Evolutionary conservation across 1,284 basidiomycete genomes (phyloP).

Genomic region (Phellinidium pouzarii): DNA sequence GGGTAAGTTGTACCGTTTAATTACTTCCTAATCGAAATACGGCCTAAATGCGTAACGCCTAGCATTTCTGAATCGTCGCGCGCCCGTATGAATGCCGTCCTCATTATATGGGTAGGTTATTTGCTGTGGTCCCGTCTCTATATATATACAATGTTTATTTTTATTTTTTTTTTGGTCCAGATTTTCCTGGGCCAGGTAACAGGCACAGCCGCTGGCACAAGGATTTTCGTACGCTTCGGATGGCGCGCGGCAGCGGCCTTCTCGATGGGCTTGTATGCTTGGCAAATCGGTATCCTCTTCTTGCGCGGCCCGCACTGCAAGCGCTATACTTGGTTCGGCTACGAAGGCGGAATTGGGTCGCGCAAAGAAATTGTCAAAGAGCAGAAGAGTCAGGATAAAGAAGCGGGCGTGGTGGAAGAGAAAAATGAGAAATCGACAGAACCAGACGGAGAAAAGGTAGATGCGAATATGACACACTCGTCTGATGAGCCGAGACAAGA

Average conservation of each 20-base stretch:
- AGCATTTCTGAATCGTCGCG: slow-evolving; percentile 36
- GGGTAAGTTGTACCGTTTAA: slow-evolving; percentile 23
- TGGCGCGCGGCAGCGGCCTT: slow-evolving; percentile 45
- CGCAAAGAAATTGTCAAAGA: slow-evolving; percentile 13
- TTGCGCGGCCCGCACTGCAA: slow-evolving; percentile 37
- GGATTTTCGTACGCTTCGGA: slow-evolving; percentile 43
- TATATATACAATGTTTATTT: not conserved
- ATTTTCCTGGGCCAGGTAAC: slow-evolving; percentile 43
- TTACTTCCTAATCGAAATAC: not conserved
- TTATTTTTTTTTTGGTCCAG: slow-evolving; percentile 17
- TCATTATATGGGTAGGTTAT: slow-evolving; percentile 35
- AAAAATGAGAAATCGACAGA: slow-evolving; percentile 1
- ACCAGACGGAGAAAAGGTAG: not conserved
- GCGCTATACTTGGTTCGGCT: slow-evolving; percentile 35
- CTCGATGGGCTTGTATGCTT: slow-evolving; percentile 40
- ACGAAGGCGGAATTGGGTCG: slow-evolving; percentile 27
- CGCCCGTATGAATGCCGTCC: slow-evolving; percentile 45
- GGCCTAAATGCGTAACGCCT: slow-evolving; percentile 9
- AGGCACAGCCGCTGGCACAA: slow-evolving; percentile 46
- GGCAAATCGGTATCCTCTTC: slow-evolving; percentile 35
- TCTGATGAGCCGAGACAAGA: not conserved
- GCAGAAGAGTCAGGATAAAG: not conserved
- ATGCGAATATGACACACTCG: not conserved
- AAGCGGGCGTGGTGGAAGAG: not conserved
- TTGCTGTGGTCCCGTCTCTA: slow-evolving; percentile 16